phyloP scores from a whole-genome alignment of 2,329 filamentous ascomycete species.

The Tolypocladium pustulatum region DNA sequence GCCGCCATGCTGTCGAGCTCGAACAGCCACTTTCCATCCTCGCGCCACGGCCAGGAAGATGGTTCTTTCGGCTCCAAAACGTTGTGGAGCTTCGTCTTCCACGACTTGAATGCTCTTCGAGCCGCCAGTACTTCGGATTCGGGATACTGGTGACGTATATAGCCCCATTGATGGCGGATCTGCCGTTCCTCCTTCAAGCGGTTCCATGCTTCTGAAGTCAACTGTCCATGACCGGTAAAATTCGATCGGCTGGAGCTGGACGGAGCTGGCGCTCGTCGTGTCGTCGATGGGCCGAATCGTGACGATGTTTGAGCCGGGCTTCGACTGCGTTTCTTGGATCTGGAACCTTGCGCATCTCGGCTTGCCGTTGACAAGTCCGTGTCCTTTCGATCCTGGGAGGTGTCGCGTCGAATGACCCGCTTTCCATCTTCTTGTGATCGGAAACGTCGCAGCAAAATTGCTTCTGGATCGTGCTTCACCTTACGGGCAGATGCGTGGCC shows the following conservation, averaged over 20 bases:
- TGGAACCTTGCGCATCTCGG: background rate
- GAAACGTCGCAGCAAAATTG: background rate
- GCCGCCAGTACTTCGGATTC: conserved; percentile 10
- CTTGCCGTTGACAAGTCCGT: background rate
- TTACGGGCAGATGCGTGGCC: background rate
- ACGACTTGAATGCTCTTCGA: conserved; percentile 15
- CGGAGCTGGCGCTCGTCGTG: background rate
- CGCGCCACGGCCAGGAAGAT: conserved; percentile 13
- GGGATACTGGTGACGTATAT: conserved; percentile 16
- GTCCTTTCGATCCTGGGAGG: background rate
- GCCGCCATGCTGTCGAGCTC: conserved; percentile 13
- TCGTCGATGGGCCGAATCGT: background rate
- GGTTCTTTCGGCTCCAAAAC: conserved; percentile 9
- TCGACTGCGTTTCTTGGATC: background rate
- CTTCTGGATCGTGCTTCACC: background rate
- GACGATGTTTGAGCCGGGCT: background rate
- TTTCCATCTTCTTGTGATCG: background rate
- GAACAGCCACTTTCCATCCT: conserved; percentile 19
- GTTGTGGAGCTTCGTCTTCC: conserved; percentile 16
- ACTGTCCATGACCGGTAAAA: background rate
- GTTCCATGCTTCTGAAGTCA: background rate
- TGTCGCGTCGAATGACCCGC: background rate
- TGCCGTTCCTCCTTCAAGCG: background rate
- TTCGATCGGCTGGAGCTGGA: background rate
- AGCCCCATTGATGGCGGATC: conserved; percentile 20